These are phyloP conservation scores for Citeromyces nyonsensis DNA, from an alignment of 805 yeast genomes.

Conservation along the genomic window DNA sequence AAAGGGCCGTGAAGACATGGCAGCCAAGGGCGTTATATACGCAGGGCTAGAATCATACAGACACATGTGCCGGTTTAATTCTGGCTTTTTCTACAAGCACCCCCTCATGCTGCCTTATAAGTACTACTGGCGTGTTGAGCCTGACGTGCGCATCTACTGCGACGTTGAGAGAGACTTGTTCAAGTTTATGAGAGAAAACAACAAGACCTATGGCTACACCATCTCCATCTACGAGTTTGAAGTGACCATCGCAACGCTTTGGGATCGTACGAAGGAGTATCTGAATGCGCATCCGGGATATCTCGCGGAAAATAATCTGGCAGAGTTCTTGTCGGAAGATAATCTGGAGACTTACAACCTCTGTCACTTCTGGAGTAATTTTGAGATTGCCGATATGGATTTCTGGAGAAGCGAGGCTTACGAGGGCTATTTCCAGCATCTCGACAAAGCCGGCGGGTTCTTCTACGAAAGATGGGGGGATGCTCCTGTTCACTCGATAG, in stretches of 20 bases:
- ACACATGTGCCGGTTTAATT: constrained; percentile 43
- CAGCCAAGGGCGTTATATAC: constrained; percentile 25
- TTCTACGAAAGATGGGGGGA: constrained; percentile 92
- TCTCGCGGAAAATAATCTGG: constrained; percentile 28
- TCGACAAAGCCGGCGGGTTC: constrained; percentile 62
- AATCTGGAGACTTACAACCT: constrained; percentile 56
- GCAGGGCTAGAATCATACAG: constrained; percentile 49
- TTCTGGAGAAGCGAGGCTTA: constrained; percentile 59
- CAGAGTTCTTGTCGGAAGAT: constrained; percentile 25
- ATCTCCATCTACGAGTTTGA: constrained; percentile 70
- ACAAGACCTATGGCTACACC: constrained; percentile 79
- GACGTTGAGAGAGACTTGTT: constrained; percentile 86
- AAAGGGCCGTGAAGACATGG: constrained; percentile 11
- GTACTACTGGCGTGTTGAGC: constrained; percentile 77
- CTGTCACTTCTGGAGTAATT: constrained; percentile 84
- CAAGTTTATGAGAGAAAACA: constrained; percentile 56
- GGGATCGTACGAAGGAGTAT: too few species aligned
- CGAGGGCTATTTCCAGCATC: constrained; percentile 38
- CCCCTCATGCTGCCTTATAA: constrained; percentile 26
- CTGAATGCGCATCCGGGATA: too few species aligned
- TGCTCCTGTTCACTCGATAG: constrained; percentile 81
- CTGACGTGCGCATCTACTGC: constrained; percentile 81
- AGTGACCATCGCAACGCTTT: constrained; percentile 76
- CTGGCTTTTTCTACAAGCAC: constrained; percentile 38
- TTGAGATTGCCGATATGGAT: constrained; percentile 59